phyloP scores from a whole-genome alignment of 352 stramenopile species.

The Phytopythium kandeliae region DNA sequence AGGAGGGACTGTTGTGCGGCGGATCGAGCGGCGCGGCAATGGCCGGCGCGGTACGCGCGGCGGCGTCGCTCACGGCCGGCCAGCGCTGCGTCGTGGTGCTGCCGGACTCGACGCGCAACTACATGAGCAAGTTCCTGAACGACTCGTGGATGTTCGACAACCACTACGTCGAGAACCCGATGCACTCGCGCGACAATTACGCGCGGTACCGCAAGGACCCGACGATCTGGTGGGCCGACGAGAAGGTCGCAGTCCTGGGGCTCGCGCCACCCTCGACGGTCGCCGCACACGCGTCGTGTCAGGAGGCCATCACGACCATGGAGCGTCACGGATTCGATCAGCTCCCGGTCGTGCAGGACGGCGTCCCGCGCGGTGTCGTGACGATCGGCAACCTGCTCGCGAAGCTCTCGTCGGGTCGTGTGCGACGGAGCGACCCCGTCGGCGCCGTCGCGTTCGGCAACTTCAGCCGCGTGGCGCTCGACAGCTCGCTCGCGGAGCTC shows the following conservation, averaged over 20 bases:
- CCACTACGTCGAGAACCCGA: constrained; percentile 57
- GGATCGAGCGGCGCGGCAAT: constrained; percentile 90
- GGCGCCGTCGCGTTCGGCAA: constrained; percentile 91
- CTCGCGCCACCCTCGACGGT: constrained; percentile 86
- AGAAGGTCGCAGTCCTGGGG: constrained; percentile 73
- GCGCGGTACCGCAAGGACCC: constrained; percentile 58
- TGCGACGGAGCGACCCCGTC: constrained; percentile 79
- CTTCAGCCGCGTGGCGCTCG: constrained; percentile 89
- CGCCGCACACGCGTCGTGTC: constrained; percentile 71
- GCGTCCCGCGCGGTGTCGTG: constrained; percentile 88
- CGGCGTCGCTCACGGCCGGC: constrained; percentile 66
- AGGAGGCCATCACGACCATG: constrained; percentile 91
- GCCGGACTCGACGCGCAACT: constrained; percentile 94
- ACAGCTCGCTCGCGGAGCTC: constrained; percentile 85
- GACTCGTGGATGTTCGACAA: constrained; percentile 93
- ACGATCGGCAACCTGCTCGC: constrained; percentile 95
- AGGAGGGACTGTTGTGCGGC: constrained; percentile 93
- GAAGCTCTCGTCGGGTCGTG: constrained; percentile 82
- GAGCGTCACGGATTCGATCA: constrained; percentile 88
- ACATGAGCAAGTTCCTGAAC: constrained; percentile 97
- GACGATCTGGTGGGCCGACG: constrained; percentile 90
- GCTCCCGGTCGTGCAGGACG: constrained; percentile 63
- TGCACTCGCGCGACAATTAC: constrained; percentile 73
- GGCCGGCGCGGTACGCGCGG: constrained; percentile 73
- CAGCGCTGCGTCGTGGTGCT: constrained; percentile 94